Conservation (phyloP, 768 basidiomycete species). For the Tulasnella sp. region DNA sequence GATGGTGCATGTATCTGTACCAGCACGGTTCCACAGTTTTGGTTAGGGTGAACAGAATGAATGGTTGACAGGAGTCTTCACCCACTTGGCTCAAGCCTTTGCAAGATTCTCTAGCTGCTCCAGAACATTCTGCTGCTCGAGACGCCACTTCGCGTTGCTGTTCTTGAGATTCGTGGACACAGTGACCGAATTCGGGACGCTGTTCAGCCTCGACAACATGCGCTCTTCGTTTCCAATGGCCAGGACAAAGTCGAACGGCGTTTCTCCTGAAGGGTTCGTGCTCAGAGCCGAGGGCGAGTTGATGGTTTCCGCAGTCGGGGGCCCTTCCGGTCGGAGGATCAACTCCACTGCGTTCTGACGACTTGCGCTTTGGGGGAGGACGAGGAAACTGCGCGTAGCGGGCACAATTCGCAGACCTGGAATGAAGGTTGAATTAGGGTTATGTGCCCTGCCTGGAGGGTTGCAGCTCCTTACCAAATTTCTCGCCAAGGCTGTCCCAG, state of each 20-base stretch:
- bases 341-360: slow-evolving; percentile 78
- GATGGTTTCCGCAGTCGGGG: slow-evolving; percentile 35
- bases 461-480: not conserved
- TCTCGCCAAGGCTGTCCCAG: slow-evolving; percentile 56
- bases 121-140: slow-evolving; percentile 30
- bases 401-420: slow-evolving; percentile 71
- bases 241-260: slow-evolving; percentile 53
- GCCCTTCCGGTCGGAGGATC: slow-evolving; percentile 52
- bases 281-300: slow-evolving; percentile 4
- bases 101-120: slow-evolving; percentile 1
- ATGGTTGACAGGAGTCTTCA: not conserved
- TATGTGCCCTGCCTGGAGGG: not conserved
- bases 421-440: not conserved
- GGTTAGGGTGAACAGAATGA: not conserved
- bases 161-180: slow-evolving; percentile 64
- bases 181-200: slow-evolving; percentile 68
- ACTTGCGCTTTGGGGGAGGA: slow-evolving; percentile 77
- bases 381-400: slow-evolving; percentile 71
- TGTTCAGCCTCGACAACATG: slow-evolving; percentile 67
- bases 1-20: not conserved
- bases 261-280: slow-evolving; percentile 42
- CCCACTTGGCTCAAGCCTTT: not conserved
- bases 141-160: slow-evolving; percentile 74
- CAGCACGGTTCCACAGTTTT: not conserved
- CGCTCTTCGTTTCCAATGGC: slow-evolving; percentile 74